Percentiles rank a stretch among this genome's conserved stretches.
Evolutionary conservation across 2,329 filamentous ascomycete species (phyloP).

Genomic region (Fusarium pilosicola): DNA sequence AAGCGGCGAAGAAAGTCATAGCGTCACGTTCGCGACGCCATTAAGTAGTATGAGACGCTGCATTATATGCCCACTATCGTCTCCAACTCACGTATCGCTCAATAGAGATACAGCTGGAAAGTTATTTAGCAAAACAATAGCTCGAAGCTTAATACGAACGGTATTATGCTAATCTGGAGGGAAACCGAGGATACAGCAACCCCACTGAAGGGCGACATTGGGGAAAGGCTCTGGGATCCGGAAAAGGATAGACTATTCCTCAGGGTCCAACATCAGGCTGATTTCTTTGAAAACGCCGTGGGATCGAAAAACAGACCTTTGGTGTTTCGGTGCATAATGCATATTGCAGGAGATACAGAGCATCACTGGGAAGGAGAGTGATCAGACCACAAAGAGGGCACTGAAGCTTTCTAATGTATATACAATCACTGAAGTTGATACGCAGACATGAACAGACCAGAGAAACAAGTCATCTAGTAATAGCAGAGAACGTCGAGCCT

Average conservation of each 20-base stretch:
- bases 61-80: not conserved
- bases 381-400: not conserved
- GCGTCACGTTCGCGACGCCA: not conserved
- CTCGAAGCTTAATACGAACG: not conserved
- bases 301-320: not conserved
- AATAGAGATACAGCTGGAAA: not conserved
- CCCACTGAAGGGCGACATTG: not conserved
- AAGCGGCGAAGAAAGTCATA: rapidly evolving
- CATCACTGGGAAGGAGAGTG: not conserved
- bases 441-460: too few relatives aligned
- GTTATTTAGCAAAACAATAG: not conserved
- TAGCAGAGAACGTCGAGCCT: too few relatives aligned
- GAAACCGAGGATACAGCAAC: not conserved
- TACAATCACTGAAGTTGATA: too few relatives aligned
- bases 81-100: not conserved
- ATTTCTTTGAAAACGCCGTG: not conserved
- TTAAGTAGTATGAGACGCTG: not conserved
- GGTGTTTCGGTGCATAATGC: not conserved
- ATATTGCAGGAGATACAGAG: rapidly evolving
- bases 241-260: not conserved
- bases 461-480: too few relatives aligned
- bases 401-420: too few relatives aligned
- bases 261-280: not conserved
- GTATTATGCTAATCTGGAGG: not conserved
- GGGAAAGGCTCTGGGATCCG: not conserved